Evolutionary conservation across 495 filamentous ascomycete species (phyloP), one percentile per base, ranked within the genome.

Genomic region (Annulohypoxylon maeteangense): DNA sequence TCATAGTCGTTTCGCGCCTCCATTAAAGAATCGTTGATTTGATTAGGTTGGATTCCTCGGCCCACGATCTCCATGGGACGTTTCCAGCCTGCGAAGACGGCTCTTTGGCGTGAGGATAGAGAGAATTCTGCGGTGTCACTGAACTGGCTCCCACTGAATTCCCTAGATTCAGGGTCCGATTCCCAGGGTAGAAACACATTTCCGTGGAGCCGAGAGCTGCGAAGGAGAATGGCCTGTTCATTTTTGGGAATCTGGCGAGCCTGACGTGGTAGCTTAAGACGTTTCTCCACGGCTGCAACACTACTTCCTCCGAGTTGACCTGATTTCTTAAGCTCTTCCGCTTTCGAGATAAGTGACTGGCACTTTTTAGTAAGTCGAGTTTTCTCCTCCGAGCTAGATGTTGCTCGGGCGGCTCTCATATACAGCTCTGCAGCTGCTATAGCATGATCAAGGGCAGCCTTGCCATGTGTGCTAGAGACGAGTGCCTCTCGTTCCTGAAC

Each of bases 111-210:
- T 11, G 86, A 72, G 1, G 95, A 98, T 16, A 99, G 83, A 31
- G 87, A 83, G 56, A 87, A 83, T 34, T 62, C 54, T 29, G 61
- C 55, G 58, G 62, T 34, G 27, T 73, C 66, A 70, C 53, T 65
- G 25, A 75, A 78, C 54, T 40, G 70, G 14, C 75, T 70, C 12
- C 72, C 65, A 23, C 31, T 54, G 27, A 73, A 75, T 50, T 75
- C 76, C 34, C 65, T 55, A 0, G 67, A 56, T 7, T 75, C 74
- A 0, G 93, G 92, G 27, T 86, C 75, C 11, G 78, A 77, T 14
- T 86, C 82, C 95, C 95, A 99, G 4, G 92, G 93, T 7, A 90
- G 93, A 72, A 97, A 98, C 3, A 87, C 82, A 67, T 87, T 90
- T 7, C 91, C 91, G 75, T 97, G 91, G 8, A 99, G 80, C 57